Evolutionary conservation across 2,329 filamentous ascomycete genomes (phyloP).

Genomic region (Cladosporium colombiae): DNA sequence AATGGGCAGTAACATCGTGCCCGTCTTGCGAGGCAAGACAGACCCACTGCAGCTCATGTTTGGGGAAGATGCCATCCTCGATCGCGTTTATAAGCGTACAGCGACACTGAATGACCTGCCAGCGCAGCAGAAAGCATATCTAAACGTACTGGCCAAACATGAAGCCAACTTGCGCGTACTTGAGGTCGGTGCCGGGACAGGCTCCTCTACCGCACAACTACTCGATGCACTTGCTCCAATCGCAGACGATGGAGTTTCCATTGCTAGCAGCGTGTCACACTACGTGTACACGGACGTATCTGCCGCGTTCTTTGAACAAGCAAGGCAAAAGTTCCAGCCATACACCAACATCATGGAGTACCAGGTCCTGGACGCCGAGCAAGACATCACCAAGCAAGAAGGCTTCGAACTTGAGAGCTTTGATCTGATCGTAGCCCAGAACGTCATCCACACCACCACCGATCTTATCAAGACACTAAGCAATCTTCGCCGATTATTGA

Average conservation of each 20-base stretch:
- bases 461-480: slow-evolving; percentile 22
- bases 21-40: slow-evolving; percentile 13
- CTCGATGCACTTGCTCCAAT: slow-evolving; percentile 8
- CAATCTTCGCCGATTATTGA: slow-evolving; percentile 29
- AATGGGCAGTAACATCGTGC: slow-evolving; percentile 20
- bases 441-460: slow-evolving; percentile 30
- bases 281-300: slow-evolving; percentile 53
- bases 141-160: background rate
- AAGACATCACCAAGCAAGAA: slow-evolving; percentile 33
- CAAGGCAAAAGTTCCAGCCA: slow-evolving; percentile 34
- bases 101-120: slow-evolving; percentile 12
- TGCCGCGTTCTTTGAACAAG: slow-evolving; percentile 43
- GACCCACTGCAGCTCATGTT: slow-evolving; percentile 17
- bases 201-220: background rate
- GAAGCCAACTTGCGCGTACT: slow-evolving; percentile 21
- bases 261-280: slow-evolving; percentile 16
- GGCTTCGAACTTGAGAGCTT: slow-evolving; percentile 37
- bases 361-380: slow-evolving; percentile 34
- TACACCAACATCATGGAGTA: slow-evolving; percentile 36
- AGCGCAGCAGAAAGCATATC: slow-evolving; percentile 9
- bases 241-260: background rate
- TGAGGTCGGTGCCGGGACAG: slow-evolving; percentile 24
- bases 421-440: slow-evolving; percentile 31
- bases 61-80: slow-evolving; percentile 14
- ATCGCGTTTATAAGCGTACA: slow-evolving; percentile 16